A percentile compares a stretch with the other conserved stretches of the same genome.
Evolutionary conservation across 768 basidiomycete genomes (phyloP).

Genomic region (Tricholoma matsutake): DNA sequence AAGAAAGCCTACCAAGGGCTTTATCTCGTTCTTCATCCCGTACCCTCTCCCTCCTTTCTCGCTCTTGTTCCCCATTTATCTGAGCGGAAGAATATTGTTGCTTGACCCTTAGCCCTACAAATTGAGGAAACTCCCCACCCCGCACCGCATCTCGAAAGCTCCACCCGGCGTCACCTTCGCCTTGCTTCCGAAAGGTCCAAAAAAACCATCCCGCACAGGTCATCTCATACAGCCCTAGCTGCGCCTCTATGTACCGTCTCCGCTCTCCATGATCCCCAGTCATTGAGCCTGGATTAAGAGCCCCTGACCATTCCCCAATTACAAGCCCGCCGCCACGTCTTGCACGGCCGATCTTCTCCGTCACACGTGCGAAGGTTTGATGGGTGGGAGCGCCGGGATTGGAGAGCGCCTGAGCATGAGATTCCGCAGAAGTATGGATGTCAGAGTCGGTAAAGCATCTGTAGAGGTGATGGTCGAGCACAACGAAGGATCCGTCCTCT

Average conservation of each 20-base stretch:
- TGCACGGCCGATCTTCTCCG: slow-evolving; percentile 31
- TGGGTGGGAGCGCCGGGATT: slow-evolving; percentile 38
- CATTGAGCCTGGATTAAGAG: slow-evolving; percentile 63
- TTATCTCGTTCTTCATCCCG: slow-evolving; percentile 24
- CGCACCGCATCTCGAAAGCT: slow-evolving; percentile 61
- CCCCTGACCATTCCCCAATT: slow-evolving; percentile 80
- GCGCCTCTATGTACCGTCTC: slow-evolving; percentile 52
- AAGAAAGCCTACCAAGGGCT: slow-evolving; percentile 29
- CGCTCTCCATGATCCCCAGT: slow-evolving; percentile 34
- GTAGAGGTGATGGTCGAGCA: slow-evolving; percentile 82
- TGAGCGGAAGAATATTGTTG: slow-evolving; percentile 11
- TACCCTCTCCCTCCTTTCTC: slow-evolving; percentile 17
- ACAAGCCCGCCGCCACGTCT: slow-evolving; percentile 43
- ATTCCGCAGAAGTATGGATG: slow-evolving; percentile 44
- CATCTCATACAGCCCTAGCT: slow-evolving; percentile 62
- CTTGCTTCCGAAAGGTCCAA: slow-evolving; percentile 80
- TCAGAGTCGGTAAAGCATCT: slow-evolving; percentile 72
- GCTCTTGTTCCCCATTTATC: slow-evolving; percentile 11
- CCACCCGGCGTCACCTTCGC: slow-evolving; percentile 70
- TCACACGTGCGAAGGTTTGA: slow-evolving; percentile 32
- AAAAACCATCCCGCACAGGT: slow-evolving; percentile 76
- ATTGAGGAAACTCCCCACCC: slow-evolving; percentile 57
- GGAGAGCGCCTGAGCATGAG: slow-evolving; percentile 49
- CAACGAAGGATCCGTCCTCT: slow-evolving; percentile 35
- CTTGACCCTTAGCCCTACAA: slow-evolving; percentile 39